Evolutionary conservation across 1,139 yeast genomes (phyloP), one percentile per base, ranked within the genome.

Genomic region (Diutina ranongensis): DNA sequence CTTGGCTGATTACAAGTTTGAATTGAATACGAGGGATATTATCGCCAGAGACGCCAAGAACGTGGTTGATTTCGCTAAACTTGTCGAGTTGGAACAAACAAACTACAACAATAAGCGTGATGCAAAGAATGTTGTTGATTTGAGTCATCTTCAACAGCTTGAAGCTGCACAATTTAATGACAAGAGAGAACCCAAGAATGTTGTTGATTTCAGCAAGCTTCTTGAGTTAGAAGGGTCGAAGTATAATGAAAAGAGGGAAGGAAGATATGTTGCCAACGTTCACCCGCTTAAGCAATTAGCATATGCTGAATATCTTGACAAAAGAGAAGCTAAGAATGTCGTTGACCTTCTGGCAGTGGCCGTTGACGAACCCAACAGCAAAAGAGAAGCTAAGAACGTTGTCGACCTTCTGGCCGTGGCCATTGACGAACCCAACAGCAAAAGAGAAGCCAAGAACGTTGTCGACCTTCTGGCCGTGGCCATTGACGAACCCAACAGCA

Each of bases 131-230:
- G 57, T 60, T 4, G 45, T 55, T 3, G 50, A 52, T 40, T 51
- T 57, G 44, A 13, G n/a, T 12, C 22, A 19, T 18, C 20, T 34
- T n/a, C 20, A 34, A 16, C 21, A 16, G 9, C 12, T 27, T 8
- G 36, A 8, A 8, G 20, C 16, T 16, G 16, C 2, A 7, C 10
- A 34, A n/a, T n/a, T n/a, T n/a, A 46, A 32, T 16, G 44, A 48
- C n/a, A 54, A 56, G 48, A 52, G 62, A 45, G 59, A 55, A 7
- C 55, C 54, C 2, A 61, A 58, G 50, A 54, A 57, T 35, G 57
- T 60, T 3, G 45, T 56, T 3, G 50, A 53, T 41, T 51, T 57
- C n/a, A n/a, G 31, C 18, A 15, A 9, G 13, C 15, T 38, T 13
- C 33, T 25, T 15, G 18, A 25, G 5, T 38, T 25, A 18, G 42